Percentiles rank a stretch among this genome's conserved stretches.
phyloP scores from a whole-genome alignment of 768 basidiomycete species.

The Podaxis mareebaensis region DNA sequence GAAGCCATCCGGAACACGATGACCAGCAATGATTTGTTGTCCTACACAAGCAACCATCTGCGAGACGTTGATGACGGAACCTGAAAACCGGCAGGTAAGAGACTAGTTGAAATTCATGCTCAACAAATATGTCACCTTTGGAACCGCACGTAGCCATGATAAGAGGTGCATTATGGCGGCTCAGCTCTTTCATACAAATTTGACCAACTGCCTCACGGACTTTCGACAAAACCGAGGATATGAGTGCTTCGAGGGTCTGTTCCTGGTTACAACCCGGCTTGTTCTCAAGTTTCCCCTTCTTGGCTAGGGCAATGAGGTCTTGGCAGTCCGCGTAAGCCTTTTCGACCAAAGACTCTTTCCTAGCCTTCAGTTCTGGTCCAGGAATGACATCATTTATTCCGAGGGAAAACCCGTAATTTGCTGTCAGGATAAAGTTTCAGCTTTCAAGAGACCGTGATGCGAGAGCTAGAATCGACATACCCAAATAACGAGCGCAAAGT shows the following conservation, averaged over 20 bases:
- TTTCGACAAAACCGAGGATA: slow-evolving; percentile 89
- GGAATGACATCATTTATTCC: slow-evolving; percentile 99
- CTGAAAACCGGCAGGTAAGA: slow-evolving; percentile 29
- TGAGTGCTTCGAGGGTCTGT: slow-evolving; percentile 94
- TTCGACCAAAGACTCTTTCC: slow-evolving; percentile 86
- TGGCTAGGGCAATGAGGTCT: slow-evolving; percentile 85
- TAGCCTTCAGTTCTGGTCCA: slow-evolving; percentile 73
- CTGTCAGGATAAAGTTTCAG: slow-evolving; percentile 38
- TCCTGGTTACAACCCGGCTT: slow-evolving; percentile 98
- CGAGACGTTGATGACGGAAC: slow-evolving; percentile 98
- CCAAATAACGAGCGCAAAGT: slow-evolving; percentile 90
- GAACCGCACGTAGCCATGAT: slow-evolving; percentile 99
- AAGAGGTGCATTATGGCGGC: slow-evolving; percentile 92
- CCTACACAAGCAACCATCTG: slow-evolving; percentile 99
- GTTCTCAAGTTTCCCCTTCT: slow-evolving; percentile 90
- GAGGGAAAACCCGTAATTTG: slow-evolving; percentile 95
- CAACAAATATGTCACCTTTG: slow-evolving; percentile 63
- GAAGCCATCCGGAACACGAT: slow-evolving; percentile 98
- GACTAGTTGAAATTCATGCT: not conserved
- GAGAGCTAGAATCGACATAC: slow-evolving; percentile 39
- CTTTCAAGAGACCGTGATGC: not conserved
- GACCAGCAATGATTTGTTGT: slow-evolving; percentile 97
- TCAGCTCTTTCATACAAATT: slow-evolving; percentile 98
- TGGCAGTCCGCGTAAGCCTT: slow-evolving; percentile 87
- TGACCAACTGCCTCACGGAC: slow-evolving; percentile 96